Base-by-base conservation (phyloP, 805 yeast species). In the Starmerella bacillaris region DNA sequence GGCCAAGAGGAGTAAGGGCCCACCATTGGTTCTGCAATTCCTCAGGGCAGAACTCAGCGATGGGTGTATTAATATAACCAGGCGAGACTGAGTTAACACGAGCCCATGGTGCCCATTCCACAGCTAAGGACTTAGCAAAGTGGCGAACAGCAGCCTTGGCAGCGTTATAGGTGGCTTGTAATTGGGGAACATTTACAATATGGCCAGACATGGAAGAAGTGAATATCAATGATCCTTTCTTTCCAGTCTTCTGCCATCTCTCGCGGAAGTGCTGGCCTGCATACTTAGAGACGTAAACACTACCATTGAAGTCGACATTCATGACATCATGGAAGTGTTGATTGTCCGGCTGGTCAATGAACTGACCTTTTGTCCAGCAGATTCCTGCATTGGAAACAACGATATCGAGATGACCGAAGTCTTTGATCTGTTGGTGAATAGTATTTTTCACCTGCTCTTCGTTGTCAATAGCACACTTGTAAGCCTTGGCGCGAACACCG, bases 151-250 rank as follows among this genome's bases (percentile, higher is more conserved):
- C 93, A 27, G 93, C 92, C 63, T 80, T 82, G 46, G 83, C 78
- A 12, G 82, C 79, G 51, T 80, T 80, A 62, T 80, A 80, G 27
- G 77, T 72, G 11, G 92, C 77, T 59, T 82, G 94, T 52, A 71
- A 63, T 56, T 83, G 89, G 18, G 94, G 94, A 42, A 72, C 70
- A 56, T 82, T 82, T 48, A 72, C 89, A 48, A 83, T 74, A 58
- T 74, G 82, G 12, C 79, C 94, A 19, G 89, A 76, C 78, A 82
- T 82, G 27, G 92, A 78, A 4, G 92, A 83, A 4, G 94, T 82
- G 56, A 78, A 65, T 46, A 82, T 71, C 47, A 83, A 63, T 1
- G 92, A 75, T 21, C 94, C 94, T 39, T 56, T 58, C 14, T 78
- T 77, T 27, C 44, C 46, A 24, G 34, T 31, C 42, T 41, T 37